Conservation (phyloP, 2,329 filamentous ascomycete genomes). For the Trichoderma koningiopsis region DNA sequence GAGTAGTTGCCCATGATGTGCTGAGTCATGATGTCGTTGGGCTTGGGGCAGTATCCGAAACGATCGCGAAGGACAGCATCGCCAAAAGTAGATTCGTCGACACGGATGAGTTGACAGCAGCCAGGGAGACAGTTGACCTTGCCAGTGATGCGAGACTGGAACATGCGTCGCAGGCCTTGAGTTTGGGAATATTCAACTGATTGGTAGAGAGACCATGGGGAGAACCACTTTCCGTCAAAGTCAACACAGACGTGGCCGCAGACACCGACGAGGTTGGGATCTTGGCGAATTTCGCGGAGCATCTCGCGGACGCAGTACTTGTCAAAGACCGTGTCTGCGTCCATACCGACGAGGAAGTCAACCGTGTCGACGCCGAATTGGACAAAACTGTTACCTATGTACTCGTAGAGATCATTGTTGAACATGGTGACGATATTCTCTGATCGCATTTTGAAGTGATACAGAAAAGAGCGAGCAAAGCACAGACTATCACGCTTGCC, state of each 20-base stretch:
- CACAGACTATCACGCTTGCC: conserved; percentile 54
- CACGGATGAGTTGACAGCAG: conserved; percentile 53
- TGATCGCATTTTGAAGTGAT: conserved; percentile 50
- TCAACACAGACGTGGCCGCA: conserved; percentile 53
- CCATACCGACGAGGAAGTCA: conserved; percentile 51
- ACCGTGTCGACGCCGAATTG: conserved; percentile 43
- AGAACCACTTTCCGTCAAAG: conserved; percentile 46
- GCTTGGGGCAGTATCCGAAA: conserved; percentile 52
- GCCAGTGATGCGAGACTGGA: conserved; percentile 52
- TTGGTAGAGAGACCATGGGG: conserved; percentile 50
- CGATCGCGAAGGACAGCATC: conserved; percentile 49
- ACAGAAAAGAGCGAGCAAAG: conserved; percentile 51
- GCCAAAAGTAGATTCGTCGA: conserved; percentile 52
- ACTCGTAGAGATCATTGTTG: conserved; percentile 47
- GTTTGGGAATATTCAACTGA: conserved; percentile 53
- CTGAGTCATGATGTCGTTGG: conserved; percentile 51
- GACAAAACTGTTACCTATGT: conserved; percentile 44
- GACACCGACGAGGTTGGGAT: conserved; percentile 48
- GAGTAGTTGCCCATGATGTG: conserved; percentile 53
- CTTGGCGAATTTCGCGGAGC: conserved; percentile 46
- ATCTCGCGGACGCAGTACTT: conserved; percentile 48
- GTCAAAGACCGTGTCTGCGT: conserved; percentile 52
- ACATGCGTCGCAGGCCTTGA: conserved; percentile 50
- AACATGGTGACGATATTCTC: conserved; percentile 49
- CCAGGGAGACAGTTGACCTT: conserved; percentile 53